A percentile compares a stretch with the other conserved stretches of the same genome.
These are phyloP conservation scores for Scedosporium dehoogii DNA, from an alignment of 2,329 filamentous ascomycete species.

Conservation along the genomic window DNA sequence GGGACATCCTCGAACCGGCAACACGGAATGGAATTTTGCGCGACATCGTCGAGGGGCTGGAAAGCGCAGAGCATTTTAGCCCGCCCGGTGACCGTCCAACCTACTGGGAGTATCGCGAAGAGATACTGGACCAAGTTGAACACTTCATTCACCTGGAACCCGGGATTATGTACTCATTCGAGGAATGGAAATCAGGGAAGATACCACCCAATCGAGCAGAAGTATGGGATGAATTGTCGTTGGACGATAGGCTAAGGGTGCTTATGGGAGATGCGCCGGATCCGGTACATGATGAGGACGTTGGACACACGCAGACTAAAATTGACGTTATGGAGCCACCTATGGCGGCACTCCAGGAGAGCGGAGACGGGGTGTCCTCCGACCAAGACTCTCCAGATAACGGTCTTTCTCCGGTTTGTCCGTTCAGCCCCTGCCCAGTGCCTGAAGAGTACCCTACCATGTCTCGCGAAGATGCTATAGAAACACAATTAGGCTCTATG, in stretches of 20 bases:
- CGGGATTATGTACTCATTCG: background rate
- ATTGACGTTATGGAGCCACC: background rate
- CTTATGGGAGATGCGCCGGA: background rate
- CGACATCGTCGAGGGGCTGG: background rate
- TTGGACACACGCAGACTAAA: background rate
- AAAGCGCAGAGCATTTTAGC: background rate
- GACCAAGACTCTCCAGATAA: background rate
- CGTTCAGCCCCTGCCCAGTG: background rate
- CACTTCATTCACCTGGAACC: conserved; percentile 3
- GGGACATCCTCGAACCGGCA: background rate
- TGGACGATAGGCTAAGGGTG: background rate
- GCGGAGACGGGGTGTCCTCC: background rate
- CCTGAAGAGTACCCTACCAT: background rate
- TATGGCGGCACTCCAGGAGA: background rate
- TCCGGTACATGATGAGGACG: background rate
- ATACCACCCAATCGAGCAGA: background rate
- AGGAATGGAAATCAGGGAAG: conserved; percentile 4
- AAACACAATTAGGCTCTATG: background rate
- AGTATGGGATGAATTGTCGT: background rate
- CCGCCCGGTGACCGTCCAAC: background rate
- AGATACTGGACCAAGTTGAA: background rate
- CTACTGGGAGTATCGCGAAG: background rate
- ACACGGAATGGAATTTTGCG: background rate
- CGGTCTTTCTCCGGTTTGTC: background rate
- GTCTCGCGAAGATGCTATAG: background rate